phyloP scores from a whole-genome alignment of 108 stramenopile genomes.

The Asterionellopsis glacialis region DNA sequence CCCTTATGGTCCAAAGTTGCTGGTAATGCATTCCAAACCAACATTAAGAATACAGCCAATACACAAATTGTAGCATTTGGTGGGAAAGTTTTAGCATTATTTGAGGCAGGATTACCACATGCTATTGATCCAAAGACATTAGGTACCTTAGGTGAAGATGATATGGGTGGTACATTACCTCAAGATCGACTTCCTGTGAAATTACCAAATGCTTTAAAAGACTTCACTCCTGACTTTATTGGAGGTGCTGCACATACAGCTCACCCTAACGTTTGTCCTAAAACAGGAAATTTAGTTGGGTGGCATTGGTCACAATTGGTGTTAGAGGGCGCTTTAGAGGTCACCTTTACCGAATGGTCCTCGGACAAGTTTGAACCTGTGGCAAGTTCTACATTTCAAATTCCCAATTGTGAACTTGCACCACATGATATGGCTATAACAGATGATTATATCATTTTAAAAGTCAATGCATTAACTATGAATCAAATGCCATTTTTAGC shows the following conservation, averaged over 20 bases:
- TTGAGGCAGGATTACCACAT: conserved; percentile 57
- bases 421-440: conserved; percentile 63
- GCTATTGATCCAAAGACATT: conserved; percentile 41
- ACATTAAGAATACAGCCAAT: conserved; percentile 62
- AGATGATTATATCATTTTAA: conserved; percentile 43
- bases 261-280: conserved; percentile 48
- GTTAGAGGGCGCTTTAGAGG: conserved; percentile 16
- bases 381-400: conserved; percentile 23
- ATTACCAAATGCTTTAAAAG: conserved; percentile 25
- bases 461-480: conserved; percentile 44
- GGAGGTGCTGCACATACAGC: conserved; percentile 53
- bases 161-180: conserved; percentile 19
- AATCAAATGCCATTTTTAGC: conserved; percentile 33
- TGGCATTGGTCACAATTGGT: conserved; percentile 50
- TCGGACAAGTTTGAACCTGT: conserved; percentile 25
- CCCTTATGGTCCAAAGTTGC: conserved; percentile 28
- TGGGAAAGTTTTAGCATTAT: conserved; percentile 54
- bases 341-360: conserved; percentile 53
- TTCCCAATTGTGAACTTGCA: conserved; percentile 29
- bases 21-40: conserved; percentile 41
- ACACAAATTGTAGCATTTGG: conserved; percentile 61
- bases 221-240: conserved; percentile 33
- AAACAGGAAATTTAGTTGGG: conserved; percentile 44
- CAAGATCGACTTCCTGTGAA: conserved; percentile 9
- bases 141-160: conserved; percentile 44